These are phyloP conservation scores for Colletotrichum musae DNA, from an alignment of 2,329 filamentous ascomycete species.

Conservation along the genomic window DNA sequence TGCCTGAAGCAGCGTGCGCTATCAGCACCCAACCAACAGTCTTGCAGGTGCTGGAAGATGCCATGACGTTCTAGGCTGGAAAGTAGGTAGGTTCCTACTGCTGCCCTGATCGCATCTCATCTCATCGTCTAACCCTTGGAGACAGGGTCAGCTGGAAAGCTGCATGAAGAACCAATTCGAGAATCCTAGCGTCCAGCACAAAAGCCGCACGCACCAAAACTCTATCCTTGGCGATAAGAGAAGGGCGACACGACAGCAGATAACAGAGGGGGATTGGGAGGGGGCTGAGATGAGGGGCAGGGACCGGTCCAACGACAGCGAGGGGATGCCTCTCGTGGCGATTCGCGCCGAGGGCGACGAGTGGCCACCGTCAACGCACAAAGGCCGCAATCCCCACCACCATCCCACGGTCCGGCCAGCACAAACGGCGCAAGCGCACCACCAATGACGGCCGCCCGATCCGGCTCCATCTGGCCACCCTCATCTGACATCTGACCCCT, in stretches of 20 bases:
- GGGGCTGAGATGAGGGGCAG: conserved; percentile 3
- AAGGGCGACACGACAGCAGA: not conserved
- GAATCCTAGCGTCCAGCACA: conserved; percentile 35
- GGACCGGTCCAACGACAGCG: not conserved
- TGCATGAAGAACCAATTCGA: conserved; percentile 32
- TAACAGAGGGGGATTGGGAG: not conserved
- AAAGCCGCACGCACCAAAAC: conserved; percentile 35
- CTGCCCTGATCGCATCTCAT: no score
- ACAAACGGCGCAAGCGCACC: conserved; percentile 35
- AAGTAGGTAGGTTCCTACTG: no score
- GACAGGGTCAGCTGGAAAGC: conserved; percentile 26
- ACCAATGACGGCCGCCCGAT: conserved; percentile 37
- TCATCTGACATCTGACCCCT: conserved; percentile 41
- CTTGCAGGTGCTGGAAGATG: conserved; percentile 26
- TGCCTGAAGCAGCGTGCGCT: conserved; percentile 8
- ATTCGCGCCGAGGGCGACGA: conserved; percentile 17
- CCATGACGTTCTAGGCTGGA: not conserved
- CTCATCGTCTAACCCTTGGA: no score
- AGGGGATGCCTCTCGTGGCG: not conserved
- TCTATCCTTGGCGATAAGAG: conserved; percentile 30
- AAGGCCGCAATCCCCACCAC: conserved; percentile 38
- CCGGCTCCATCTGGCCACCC: conserved; percentile 39
- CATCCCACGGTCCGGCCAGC: conserved; percentile 14
- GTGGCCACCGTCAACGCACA: conserved; percentile 39
- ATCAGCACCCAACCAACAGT: not conserved